These are phyloP conservation scores for Fusarium sp. DNA, from an alignment of 2,329 filamentous ascomycete species.

Conservation along the genomic window DNA sequence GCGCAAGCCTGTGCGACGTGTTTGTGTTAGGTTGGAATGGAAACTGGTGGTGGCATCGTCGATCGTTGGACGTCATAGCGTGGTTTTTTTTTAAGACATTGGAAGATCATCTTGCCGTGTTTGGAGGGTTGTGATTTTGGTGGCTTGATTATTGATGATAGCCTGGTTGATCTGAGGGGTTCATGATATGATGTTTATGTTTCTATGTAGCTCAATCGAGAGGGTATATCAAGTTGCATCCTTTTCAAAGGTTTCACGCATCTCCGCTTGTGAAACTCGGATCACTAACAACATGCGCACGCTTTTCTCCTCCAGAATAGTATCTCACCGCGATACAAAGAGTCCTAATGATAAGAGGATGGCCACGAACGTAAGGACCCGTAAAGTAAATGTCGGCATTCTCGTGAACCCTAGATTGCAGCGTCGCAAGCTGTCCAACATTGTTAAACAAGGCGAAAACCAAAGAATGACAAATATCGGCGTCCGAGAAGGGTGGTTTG, in stretches of 20 bases:
- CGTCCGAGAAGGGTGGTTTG: slow-evolving; percentile 68
- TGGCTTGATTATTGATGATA: background rate
- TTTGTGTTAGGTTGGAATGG: background rate
- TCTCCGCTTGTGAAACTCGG: background rate
- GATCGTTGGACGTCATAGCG: background rate
- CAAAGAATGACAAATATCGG: slow-evolving; percentile 90
- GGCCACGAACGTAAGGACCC: slow-evolving; percentile 94
- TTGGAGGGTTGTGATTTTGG: background rate
- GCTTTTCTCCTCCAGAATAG: slow-evolving; percentile 24
- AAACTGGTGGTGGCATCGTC: background rate
- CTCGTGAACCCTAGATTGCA: slow-evolving; percentile 93
- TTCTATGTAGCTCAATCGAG: background rate
- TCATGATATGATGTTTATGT: background rate
- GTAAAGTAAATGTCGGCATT: slow-evolving; percentile 98
- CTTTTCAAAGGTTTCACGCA: background rate
- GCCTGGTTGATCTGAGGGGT: background rate
- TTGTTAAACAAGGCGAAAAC: slow-evolving; percentile 98
- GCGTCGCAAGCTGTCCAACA: slow-evolving; percentile 95
- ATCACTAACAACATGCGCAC: slow-evolving; percentile 7
- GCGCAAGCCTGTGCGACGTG: background rate
- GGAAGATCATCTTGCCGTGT: background rate
- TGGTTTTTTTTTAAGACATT: background rate
- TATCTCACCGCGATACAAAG: slow-evolving; percentile 54
- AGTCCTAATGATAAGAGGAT: slow-evolving; percentile 96
- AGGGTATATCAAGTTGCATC: background rate